These are phyloP conservation scores for Prunus fruticosa DNA, from an alignment of 306 rosid genomes.

Conservation along the genomic window DNA sequence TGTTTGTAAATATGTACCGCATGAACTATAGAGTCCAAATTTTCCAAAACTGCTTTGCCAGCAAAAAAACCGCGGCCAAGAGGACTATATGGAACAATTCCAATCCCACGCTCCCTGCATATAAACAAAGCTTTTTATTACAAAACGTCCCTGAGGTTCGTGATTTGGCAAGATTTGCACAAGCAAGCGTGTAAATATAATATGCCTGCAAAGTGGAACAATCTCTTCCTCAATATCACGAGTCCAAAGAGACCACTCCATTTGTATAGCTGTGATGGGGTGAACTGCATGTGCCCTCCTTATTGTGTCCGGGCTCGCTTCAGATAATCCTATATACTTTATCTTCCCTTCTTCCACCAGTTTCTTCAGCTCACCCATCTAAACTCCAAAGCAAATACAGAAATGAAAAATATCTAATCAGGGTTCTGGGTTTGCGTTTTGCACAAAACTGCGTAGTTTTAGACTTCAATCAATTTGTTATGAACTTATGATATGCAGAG, in stretches of 20 bases:
- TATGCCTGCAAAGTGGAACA: constrained; percentile 65
- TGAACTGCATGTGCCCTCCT: constrained; percentile 83
- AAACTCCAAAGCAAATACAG: neutral
- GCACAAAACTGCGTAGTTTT: neutral
- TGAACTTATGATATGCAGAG: too few species aligned
- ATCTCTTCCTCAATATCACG: constrained; percentile 71
- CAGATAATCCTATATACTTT: constrained; percentile 72
- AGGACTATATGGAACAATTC: constrained; percentile 63
- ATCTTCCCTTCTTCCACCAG: constrained; percentile 78
- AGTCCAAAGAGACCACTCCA: constrained; percentile 81
- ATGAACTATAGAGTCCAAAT: constrained; percentile 13
- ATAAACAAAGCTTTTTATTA: too few species aligned
- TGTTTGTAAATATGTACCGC: constrained; percentile 32
- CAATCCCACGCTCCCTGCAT: constrained; percentile 65
- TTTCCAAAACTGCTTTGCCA: constrained; percentile 58
- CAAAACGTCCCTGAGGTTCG: too few species aligned
- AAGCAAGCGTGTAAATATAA: neutral
- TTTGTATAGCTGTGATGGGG: constrained; percentile 68
- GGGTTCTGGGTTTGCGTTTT: neutral
- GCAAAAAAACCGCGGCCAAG: constrained; percentile 68
- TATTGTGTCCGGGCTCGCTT: constrained; percentile 71
- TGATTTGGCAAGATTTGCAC: too few species aligned
- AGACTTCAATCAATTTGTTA: too few species aligned
- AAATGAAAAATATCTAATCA: neutral
- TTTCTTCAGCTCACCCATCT: constrained; percentile 78